These are phyloP conservation scores for Neofusicoccum kwambonambiense DNA, from an alignment of 2,329 filamentous ascomycete genomes.

Conservation along the genomic window DNA sequence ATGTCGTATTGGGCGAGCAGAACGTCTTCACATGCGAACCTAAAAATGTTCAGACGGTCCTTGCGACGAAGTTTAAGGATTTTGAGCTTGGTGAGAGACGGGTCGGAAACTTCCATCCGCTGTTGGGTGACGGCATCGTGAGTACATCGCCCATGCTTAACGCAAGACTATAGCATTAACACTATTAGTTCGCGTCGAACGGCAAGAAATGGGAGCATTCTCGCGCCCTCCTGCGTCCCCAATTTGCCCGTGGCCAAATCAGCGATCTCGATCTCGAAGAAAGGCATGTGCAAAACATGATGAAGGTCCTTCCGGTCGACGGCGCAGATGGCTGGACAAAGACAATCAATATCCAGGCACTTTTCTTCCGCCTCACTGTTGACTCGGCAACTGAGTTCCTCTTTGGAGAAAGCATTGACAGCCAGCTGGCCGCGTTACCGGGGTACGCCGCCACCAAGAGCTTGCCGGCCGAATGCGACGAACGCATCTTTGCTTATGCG, in stretches of 20 bases:
- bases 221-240: conserved; percentile 52
- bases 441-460: neutral
- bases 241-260: conserved; percentile 54
- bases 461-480: conserved; percentile 19
- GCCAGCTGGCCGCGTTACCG: conserved; percentile 35
- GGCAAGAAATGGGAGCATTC: conserved; percentile 41
- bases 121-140: conserved; percentile 44
- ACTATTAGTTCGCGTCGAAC: conserved; percentile 43
- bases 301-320: conserved; percentile 54
- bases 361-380: conserved; percentile 52
- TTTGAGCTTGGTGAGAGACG: conserved; percentile 42
- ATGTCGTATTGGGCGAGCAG: conserved; percentile 42
- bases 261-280: conserved; percentile 60
- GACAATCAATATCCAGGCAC: conserved; percentile 37
- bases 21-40: conserved; percentile 46
- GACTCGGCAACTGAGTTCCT: conserved; percentile 52
- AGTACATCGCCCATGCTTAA: neutral
- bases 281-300: conserved; percentile 56
- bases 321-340: conserved; percentile 43
- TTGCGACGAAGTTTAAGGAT: conserved; percentile 48
- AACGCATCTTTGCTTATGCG: conserved; percentile 40
- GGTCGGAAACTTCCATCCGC: conserved; percentile 35
- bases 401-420: conserved; percentile 44
- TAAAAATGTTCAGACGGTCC: conserved; percentile 49
- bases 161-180: too few species aligned